These are phyloP conservation scores for Talaromyces ruber DNA, from an alignment of 495 filamentous ascomycete genomes.

Conservation along the genomic window DNA sequence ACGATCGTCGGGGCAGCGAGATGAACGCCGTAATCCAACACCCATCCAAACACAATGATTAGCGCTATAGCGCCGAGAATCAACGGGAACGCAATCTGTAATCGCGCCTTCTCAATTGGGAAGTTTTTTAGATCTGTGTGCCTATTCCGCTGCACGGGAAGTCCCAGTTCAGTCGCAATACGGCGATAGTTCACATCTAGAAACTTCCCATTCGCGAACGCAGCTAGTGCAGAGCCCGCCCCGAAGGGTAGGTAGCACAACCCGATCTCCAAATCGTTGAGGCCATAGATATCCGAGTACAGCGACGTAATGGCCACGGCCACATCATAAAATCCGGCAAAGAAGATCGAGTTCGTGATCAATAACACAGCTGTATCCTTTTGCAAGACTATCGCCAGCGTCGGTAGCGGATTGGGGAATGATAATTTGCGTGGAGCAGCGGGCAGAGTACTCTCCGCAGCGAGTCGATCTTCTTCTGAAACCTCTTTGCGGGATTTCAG, in stretches of 20 bases:
- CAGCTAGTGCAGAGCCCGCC: constrained; percentile 65
- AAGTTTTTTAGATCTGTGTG: constrained; percentile 27
- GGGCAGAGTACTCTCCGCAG: constrained; percentile 8
- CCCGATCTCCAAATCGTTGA: constrained; percentile 29
- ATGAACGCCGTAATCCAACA: constrained; percentile 24
- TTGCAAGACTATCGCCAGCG: constrained; percentile 41
- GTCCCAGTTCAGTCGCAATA: constrained; percentile 19
- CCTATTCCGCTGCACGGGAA: constrained; percentile 35
- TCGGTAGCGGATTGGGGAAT: constrained; percentile 21
- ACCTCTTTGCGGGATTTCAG: constrained; percentile 18
- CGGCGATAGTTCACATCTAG: constrained; percentile 43
- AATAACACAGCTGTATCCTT: constrained; percentile 46
- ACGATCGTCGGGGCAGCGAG: constrained; percentile 40
- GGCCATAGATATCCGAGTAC: constrained; percentile 20
- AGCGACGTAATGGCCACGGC: constrained; percentile 23
- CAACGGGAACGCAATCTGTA: constrained; percentile 23
- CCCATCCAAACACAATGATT: constrained; percentile 32
- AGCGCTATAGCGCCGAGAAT: constrained; percentile 22
- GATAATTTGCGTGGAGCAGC: constrained; percentile 26
- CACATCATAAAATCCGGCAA: constrained; percentile 31
- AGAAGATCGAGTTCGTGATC: constrained; percentile 29
- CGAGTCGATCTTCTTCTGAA: constrained; percentile 11
- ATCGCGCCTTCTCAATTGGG: constrained; percentile 28
- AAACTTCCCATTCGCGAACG: constrained; percentile 74
- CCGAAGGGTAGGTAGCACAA: constrained; percentile 31